phyloP scores from a whole-genome alignment of 495 filamentous ascomycete species.

The Evansstolkia leycettana region DNA sequence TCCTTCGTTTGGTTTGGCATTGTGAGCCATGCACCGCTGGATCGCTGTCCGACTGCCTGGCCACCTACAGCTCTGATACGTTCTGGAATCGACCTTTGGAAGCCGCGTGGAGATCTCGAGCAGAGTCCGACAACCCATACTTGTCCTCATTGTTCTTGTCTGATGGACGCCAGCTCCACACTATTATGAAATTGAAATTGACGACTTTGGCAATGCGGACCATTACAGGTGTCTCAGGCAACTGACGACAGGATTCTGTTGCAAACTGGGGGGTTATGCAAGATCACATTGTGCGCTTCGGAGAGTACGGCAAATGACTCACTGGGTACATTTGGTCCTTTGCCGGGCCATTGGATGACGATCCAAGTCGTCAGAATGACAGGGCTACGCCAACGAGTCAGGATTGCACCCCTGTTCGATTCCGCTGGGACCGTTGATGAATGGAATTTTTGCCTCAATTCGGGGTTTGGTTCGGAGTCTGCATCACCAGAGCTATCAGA shows the following conservation, averaged over 20 bases:
- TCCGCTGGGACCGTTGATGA: neutral
- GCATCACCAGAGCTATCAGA: constrained; percentile 5
- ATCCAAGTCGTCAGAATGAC: neutral
- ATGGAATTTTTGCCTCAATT: constrained; percentile 21
- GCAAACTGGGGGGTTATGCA: too few species aligned
- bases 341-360: constrained; percentile 1
- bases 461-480: constrained; percentile 9
- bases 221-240: neutral
- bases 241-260: too few species aligned
- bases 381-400: constrained; percentile 1
- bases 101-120: neutral
- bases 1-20: constrained; percentile 22
- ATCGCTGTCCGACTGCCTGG: too few species aligned
- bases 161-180: too few species aligned
- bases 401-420: neutral
- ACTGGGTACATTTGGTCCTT: neutral
- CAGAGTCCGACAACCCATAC: too few species aligned
- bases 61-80: neutral
- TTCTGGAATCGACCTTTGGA: constrained; percentile 1
- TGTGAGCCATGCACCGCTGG: constrained; percentile 3
- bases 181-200: neutral
- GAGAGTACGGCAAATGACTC: neutral
- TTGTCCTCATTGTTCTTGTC: too few species aligned
- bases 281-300: too few species aligned
- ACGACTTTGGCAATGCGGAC: constrained; percentile 2